Evolutionary conservation across 202 grass and related monocot species (phyloP), one percentile per base, ranked within the genome.

Genomic region (Miscanthus sacchariflorus): DNA sequence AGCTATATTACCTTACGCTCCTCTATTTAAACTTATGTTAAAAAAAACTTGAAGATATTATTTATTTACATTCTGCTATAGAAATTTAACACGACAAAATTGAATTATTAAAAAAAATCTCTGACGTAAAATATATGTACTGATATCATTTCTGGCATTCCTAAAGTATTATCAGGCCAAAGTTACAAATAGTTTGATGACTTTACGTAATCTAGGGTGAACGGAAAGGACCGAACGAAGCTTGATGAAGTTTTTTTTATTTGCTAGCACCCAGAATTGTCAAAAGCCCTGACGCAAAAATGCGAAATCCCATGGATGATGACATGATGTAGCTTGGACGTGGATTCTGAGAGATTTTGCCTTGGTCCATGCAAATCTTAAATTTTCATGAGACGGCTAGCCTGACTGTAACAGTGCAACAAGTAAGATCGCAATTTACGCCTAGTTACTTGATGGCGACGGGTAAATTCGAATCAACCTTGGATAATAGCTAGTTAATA

Each of bases 401-500:
- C 59, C 24, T 63, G 21, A n/a, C 21, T 24, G 7, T 63, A 63
- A 63, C 59, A 24, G 3, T 24, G 21, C n/a, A 63, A 24, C 28
- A 30, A 30, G 21, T 25, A 64, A 25, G n/a, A 64, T 64, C 59
- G 10, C 59, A 25, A 64, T 64, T 65, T 49, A 84, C 74, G 63
- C 64, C 74, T 68, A 25, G 54, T 24, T 25, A 7, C n/a, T n/a
- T 64, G 23, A 76, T 21, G 15, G n/a, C 13, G 71, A 68, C 28
- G 8, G 42, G 15, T 84, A 65, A 76, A 49, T 38, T 38, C 72
- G 50, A 27, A 77, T 76, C 56, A 49, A 21, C 43, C 73, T 17
- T 52, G 13, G 61, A 64, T 2, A 12, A 52, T 40, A 76, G 2
- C 17, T 43, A 42, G 12, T 28, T 15, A 1, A 64, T 12, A 9